Conservation (phyloP, 164 flowering plant species). For the Malania oleifera region DNA sequence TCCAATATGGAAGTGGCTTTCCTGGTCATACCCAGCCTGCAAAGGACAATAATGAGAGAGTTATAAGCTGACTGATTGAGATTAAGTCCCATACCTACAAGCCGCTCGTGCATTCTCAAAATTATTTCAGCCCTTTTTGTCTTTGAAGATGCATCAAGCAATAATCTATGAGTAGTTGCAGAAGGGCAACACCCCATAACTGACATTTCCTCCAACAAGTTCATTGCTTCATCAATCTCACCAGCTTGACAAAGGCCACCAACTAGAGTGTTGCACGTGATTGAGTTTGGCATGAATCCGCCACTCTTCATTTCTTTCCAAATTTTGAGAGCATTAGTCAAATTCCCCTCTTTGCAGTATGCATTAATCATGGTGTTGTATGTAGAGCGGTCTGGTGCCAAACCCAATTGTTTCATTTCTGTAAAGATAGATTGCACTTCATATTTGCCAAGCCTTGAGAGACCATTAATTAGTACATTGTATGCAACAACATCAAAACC, state of each 20-base stretch:
- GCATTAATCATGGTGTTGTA: constrained; percentile 69
- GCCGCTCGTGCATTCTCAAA: constrained; percentile 54
- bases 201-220: constrained; percentile 54
- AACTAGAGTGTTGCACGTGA: constrained; percentile 53
- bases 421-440: constrained; percentile 44
- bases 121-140: constrained; percentile 35
- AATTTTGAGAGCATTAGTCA: constrained; percentile 45
- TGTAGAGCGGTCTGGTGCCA: constrained; percentile 56
- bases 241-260: constrained; percentile 54
- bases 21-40: constrained; percentile 73
- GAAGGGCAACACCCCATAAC: constrained; percentile 37
- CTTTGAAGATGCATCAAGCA: constrained; percentile 59
- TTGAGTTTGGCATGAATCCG: constrained; percentile 44
- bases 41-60: constrained; percentile 52
- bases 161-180: constrained; percentile 34
- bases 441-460: constrained; percentile 47
- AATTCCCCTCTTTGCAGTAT: constrained; percentile 51
- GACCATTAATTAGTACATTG: constrained; percentile 72
- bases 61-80: constrained; percentile 43
- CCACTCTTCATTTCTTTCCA: constrained; percentile 59
- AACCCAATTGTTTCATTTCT: constrained; percentile 50
- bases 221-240: constrained; percentile 39
- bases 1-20: constrained; percentile 48
- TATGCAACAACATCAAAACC: constrained; percentile 65
- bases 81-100: constrained; percentile 55